Percentiles rank a stretch among this genome's conserved stretches.
Evolutionary conservation across 257 asterid genomes (phyloP).

Genomic region (Fraxinus quadrangulata): DNA sequence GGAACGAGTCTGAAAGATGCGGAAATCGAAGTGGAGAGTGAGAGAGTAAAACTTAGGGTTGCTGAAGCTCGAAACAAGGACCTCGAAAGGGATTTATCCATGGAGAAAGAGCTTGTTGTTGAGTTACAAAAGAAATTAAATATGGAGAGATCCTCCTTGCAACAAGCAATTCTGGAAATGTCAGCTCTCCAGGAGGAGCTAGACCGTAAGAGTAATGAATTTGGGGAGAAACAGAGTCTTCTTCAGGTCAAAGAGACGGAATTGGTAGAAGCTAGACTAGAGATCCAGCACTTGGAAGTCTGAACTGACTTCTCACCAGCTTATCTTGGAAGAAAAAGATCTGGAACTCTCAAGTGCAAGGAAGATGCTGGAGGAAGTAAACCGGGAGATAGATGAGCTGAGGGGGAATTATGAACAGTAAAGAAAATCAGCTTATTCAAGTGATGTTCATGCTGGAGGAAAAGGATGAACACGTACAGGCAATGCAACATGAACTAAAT

Average conservation of each 20-base stretch:
- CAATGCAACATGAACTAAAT: slow-evolving; percentile 54
- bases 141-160: slow-evolving; percentile 52
- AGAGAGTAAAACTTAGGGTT: slow-evolving; percentile 55
- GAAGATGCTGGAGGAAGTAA: slow-evolving; percentile 50
- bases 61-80: slow-evolving; percentile 69
- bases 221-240: slow-evolving; percentile 51
- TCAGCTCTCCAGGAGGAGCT: slow-evolving; percentile 55
- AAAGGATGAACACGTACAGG: slow-evolving; percentile 55
- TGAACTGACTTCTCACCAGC: slow-evolving; percentile 60
- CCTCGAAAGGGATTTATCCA: slow-evolving; percentile 58
- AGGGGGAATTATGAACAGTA: slow-evolving; percentile 43
- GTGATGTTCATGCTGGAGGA: slow-evolving; percentile 58
- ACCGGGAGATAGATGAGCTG: slow-evolving; percentile 54
- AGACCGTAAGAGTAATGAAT: slow-evolving; percentile 48
- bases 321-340: slow-evolving; percentile 59
- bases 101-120: slow-evolving; percentile 60
- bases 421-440: slow-evolving; percentile 59
- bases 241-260: slow-evolving; percentile 72
- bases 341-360: slow-evolving; percentile 53
- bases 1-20: slow-evolving; percentile 65
- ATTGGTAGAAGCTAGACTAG: slow-evolving; percentile 71
- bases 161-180: slow-evolving; percentile 46
- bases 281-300: slow-evolving; percentile 63
- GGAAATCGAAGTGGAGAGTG: slow-evolving; percentile 65
- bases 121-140: slow-evolving; percentile 57